Base-by-base conservation (phyloP, 352 stramenopile species). In the Globisporangium ultimum region DNA sequence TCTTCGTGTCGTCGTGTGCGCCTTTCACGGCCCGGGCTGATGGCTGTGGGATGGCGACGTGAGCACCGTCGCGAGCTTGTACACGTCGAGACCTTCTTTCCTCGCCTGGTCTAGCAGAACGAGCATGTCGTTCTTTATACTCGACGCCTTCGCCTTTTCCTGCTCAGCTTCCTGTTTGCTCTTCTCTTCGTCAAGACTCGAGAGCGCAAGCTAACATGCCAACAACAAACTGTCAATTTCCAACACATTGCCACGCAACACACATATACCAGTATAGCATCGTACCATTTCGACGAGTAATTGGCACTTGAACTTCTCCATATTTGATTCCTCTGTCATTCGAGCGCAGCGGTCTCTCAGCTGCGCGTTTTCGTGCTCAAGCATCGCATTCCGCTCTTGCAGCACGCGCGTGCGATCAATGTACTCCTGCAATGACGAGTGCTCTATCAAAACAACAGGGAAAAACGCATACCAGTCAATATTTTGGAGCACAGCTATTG, bases 281-380 rank as follows among this genome's bases (percentile, higher is more conserved):
- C 61, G 53, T 59, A 89, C 84, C 86, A 95, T 95, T 57, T 95
- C 86, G 9, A 95, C 71, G 53, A 95, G 79, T 32, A 95, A 66
- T 55, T 93, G 82, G 55, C 84, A 91, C 61, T 91, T 95, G 61
- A 95, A 95, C 55, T 93, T 92, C 48, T 91, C 83, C 79, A 95
- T 91, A 59, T 93, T 93, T 45, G 74, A 87, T 48, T 93, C 86
- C 47, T 93, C 82, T 2, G 68, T 80, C 58, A 93, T 70, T 15
- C 86, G 82, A 8, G 60, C 36, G 34, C 71, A 87, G 20, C 75
- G 79, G 22, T 91, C 80, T 38, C 66, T 64, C 28, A 95, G 69
- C 47, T 80, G 63, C 0, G 63, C 55, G 57, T 93, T 91, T 57
- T 93, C 86, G 10, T 58, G 64, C 48, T 91, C 77, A 0, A 95